Percentiles rank a stretch among this genome's conserved stretches.
These are phyloP conservation scores for Pulchroboletus neoregius DNA, from an alignment of 1,284 basidiomycete genomes.

Conservation along the genomic window DNA sequence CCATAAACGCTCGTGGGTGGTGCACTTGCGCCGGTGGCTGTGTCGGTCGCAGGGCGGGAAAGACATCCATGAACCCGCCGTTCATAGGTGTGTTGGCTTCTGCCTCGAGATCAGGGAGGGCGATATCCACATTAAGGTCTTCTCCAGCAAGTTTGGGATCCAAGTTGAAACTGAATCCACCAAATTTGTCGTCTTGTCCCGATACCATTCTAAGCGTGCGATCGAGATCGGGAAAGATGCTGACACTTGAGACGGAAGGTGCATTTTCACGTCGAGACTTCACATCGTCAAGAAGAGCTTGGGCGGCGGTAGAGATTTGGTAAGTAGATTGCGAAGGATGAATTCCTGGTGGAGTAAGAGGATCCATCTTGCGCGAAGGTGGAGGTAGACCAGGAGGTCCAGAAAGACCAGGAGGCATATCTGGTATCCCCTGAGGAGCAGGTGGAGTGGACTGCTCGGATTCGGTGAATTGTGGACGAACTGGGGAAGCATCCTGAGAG, in stretches of 20 bases:
- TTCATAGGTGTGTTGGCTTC: slow-evolving; percentile 53
- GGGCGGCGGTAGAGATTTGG: slow-evolving; percentile 82
- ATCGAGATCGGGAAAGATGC: slow-evolving; percentile 89
- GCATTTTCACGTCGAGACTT: slow-evolving; percentile 67
- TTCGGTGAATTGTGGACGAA: slow-evolving; percentile 42
- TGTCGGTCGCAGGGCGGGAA: slow-evolving; percentile 51
- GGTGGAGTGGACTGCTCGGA: slow-evolving; percentile 39
- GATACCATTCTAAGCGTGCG: slow-evolving; percentile 68
- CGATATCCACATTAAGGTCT: slow-evolving; percentile 40
- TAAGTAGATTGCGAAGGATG: slow-evolving; percentile 64
- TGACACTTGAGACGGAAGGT: slow-evolving; percentile 46
- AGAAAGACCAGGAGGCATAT: slow-evolving; percentile 53
- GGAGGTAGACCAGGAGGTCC: slow-evolving; percentile 65
- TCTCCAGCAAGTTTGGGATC: slow-evolving; percentile 68
- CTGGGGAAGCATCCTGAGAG: slow-evolving; percentile 42
- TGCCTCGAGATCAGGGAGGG: slow-evolving; percentile 51
- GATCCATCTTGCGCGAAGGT: slow-evolving; percentile 48
- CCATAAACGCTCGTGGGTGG: slow-evolving; percentile 37
- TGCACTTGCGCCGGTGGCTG: slow-evolving; percentile 26
- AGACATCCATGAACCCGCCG: slow-evolving; percentile 61
- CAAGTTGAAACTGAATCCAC: slow-evolving; percentile 78
- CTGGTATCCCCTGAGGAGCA: slow-evolving; percentile 47
- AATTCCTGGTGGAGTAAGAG: slow-evolving; percentile 54
- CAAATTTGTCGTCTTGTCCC: slow-evolving; percentile 50
- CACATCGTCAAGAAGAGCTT: slow-evolving; percentile 81